Base-by-base conservation (phyloP, 2,329 filamentous ascomycete species). In the Phialophora expanda region DNA sequence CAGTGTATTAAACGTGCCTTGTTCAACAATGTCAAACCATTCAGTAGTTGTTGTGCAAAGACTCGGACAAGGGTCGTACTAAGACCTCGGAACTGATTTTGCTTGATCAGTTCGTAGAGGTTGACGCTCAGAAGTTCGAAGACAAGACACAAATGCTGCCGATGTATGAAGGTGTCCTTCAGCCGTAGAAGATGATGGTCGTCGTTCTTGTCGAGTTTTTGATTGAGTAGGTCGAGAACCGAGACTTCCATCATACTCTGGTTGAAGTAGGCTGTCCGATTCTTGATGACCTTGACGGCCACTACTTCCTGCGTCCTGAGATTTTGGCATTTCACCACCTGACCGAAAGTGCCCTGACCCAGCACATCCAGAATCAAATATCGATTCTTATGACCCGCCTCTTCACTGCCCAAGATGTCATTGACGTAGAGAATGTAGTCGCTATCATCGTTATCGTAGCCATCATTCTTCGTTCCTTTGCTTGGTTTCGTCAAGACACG, bases 221-320 rank as follows among this genome's bases (percentile, higher is more conserved):
- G 97, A 78, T 99, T 99, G 75, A 99, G 86, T 92, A 99, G 77
- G 78, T 99, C 95, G 65, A 99, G 84, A 26, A 99, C 95, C 1
- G 95, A 99, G 34, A 99, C 95, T 77, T 99, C 95, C 95, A 99
- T 99, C 95, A 99, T 99, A 78, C 95, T 98, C 79, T 99, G 95
- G 76, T 99, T 99, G 83, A 99, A 99, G 78, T 99, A 99, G 44
- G 95, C 95, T 1, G 95, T 99, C 74, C 94, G 89, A 79, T 99
- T 99, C 82, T 99, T 99, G 81, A 99, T 95, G 62, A 99, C 95
- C 81, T 99, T 99, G 72, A 99, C 95, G 3, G 95, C 95, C 53
- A 99, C 95, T 46, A 99, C 95, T 79, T 99, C 95, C 77, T 97
- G 93, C 0, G 95, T 98, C 81, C 97, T 97, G 73, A 99, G 80